Evolutionary conservation across 108 stramenopile genomes (phyloP).

Genomic region (Nannochloropsis oceanica): DNA sequence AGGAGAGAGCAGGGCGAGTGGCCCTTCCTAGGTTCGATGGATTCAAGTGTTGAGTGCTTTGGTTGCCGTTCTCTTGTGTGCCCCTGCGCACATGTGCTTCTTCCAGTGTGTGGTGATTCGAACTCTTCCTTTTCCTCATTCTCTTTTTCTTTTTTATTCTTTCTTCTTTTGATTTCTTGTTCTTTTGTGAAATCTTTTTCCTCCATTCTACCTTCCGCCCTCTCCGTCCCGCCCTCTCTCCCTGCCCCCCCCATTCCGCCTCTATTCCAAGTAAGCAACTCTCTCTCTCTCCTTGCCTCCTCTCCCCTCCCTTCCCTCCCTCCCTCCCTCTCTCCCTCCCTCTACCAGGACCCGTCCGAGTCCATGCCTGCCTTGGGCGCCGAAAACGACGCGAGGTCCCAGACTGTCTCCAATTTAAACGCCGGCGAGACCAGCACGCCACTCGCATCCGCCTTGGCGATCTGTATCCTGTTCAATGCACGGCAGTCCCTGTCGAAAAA

Average conservation of each 20-base stretch:
- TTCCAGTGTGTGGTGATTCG: no score
- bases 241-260: background rate
- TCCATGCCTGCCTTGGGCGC: slow-evolving; percentile 31
- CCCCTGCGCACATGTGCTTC: no score
- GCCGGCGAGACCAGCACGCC: slow-evolving; percentile 30
- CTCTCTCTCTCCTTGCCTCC: background rate
- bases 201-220: background rate
- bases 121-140: no score
- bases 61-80: no score
- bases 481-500: slow-evolving; percentile 13
- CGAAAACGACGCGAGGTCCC: slow-evolving; percentile 31
- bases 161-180: no score
- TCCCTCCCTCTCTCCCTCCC: background rate
- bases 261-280: no score
- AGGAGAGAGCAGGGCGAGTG: no score
- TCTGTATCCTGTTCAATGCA: slow-evolving; percentile 75
- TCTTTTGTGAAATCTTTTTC: background rate
- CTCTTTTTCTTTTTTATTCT: no score
- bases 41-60: no score
- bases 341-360: slow-evolving; percentile 24
- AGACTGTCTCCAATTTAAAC: slow-evolving; percentile 27
- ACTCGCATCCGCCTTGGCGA: slow-evolving; percentile 57
- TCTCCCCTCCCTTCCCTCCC: background rate
- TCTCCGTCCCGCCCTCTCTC: background rate
- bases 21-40: no score